Conservation (phyloP, 2,329 filamentous ascomycete species). For the Aureobasidium mangrovei region DNA sequence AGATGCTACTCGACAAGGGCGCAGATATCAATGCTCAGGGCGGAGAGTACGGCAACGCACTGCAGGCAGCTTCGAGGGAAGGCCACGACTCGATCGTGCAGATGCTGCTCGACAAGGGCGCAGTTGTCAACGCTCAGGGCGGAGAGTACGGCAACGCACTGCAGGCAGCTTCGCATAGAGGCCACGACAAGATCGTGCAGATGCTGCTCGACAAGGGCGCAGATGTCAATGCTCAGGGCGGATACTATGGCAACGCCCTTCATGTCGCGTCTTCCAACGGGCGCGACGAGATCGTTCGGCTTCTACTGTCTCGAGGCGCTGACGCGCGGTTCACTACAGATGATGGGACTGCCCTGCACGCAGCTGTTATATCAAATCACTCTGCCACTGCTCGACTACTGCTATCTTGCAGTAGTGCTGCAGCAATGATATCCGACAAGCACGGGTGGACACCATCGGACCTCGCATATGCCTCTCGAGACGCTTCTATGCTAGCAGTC, state of each 20-base stretch:
- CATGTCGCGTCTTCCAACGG: conserved; percentile 8
- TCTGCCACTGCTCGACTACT: neutral
- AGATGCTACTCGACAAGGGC: conserved; percentile 13
- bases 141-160: conserved; percentile 16
- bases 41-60: conserved; percentile 16
- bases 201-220: conserved; percentile 14
- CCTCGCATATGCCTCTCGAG: neutral
- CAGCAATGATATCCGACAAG: neutral
- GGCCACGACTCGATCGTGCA: conserved; percentile 4
- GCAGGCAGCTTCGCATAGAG: conserved; percentile 12
- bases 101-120: conserved; percentile 17
- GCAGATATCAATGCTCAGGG: conserved; percentile 15
- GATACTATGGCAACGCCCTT: conserved; percentile 17
- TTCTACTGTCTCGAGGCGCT: too few relatives aligned
- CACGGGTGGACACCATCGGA: neutral
- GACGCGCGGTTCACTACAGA: too few relatives aligned
- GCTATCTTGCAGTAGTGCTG: neutral
- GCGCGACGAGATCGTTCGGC: conserved; percentile 13
- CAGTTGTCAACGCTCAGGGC: conserved; percentile 16
- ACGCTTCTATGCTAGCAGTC: too few relatives aligned
- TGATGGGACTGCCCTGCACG: neutral
- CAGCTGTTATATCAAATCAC: neutral
- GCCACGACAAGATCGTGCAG: conserved; percentile 15
- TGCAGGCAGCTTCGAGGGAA: conserved; percentile 13
- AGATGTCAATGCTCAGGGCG: conserved; percentile 13